Conservation (phyloP, 345 rosid species). For the Odontarrhena argentea region DNA sequence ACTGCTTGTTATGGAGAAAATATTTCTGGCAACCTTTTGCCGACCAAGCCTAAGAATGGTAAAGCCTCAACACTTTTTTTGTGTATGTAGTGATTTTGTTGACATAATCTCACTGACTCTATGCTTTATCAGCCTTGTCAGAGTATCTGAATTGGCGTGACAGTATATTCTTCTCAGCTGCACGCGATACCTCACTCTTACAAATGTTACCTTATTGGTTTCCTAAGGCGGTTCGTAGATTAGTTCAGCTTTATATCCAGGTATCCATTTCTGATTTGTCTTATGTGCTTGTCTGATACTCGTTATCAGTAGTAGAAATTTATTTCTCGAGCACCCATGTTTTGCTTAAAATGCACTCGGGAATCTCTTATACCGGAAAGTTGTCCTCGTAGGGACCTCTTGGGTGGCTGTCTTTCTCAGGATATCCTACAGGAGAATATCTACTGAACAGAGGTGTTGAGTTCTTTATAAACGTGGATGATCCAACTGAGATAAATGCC, state of each 20-base stretch:
- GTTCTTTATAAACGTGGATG: constrained; percentile 62
- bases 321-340: constrained; percentile 22
- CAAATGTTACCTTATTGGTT: constrained; percentile 99
- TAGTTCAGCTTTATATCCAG: constrained; percentile 93
- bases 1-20: constrained; percentile 78
- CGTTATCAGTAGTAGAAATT: constrained; percentile 15
- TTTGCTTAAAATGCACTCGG: constrained; percentile 6
- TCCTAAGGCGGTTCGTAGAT: constrained; percentile 84
- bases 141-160: constrained; percentile 92
- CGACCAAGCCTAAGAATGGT: constrained; percentile 66
- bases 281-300: constrained; percentile 25
- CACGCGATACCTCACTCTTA: constrained; percentile 84
- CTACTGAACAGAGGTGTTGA: constrained; percentile 65
- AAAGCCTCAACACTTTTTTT: constrained; percentile 37
- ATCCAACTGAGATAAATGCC: constrained; percentile 66
- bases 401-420: constrained; percentile 85
- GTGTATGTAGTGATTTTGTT: constrained; percentile 30
- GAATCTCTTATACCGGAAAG: constrained; percentile 23
- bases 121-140: constrained; percentile 57
- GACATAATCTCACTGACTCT: constrained; percentile 32
- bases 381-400: constrained; percentile 80
- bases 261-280: constrained; percentile 43
- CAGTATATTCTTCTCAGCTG: constrained; percentile 80
- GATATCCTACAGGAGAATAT: constrained; percentile 72
- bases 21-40: constrained; percentile 51